Percentiles rank a stretch among this genome's conserved stretches.
These are phyloP conservation scores for Prunella vulgaris DNA, from an alignment of 257 asterid genomes.

Conservation along the genomic window DNA sequence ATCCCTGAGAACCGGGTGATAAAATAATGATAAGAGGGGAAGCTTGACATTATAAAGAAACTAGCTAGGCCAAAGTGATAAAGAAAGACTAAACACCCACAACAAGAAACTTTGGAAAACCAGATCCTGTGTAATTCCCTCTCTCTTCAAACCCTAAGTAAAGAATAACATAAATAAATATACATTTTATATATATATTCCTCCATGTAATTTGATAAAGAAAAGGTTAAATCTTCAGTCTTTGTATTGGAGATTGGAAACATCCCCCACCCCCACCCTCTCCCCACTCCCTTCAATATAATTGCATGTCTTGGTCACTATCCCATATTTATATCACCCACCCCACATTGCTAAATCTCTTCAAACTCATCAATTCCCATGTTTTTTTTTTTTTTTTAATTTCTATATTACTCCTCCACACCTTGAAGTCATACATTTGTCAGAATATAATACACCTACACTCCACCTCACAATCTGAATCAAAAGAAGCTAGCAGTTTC, in stretches of 20 bases:
- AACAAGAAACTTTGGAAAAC: slow-evolving; percentile 51
- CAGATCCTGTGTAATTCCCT: slow-evolving; percentile 56
- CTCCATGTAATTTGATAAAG: slow-evolving; percentile 24
- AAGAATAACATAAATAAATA: slow-evolving; percentile 41
- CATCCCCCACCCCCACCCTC: slow-evolving; percentile 25
- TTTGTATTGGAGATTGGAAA: slow-evolving; percentile 81
- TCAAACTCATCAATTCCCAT: slow-evolving; percentile 28
- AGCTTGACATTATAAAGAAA: slow-evolving; percentile 36
- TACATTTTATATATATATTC: background rate
- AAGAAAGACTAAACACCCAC: slow-evolving; percentile 47
- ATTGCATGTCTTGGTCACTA: slow-evolving; percentile 60
- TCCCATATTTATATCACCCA: slow-evolving; percentile 60
- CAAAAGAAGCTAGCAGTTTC: background rate
- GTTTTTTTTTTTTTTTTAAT: too few relatives aligned
- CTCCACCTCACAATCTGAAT: slow-evolving; percentile 29
- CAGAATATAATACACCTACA: slow-evolving; percentile 32
- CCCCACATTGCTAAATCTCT: slow-evolving; percentile 60
- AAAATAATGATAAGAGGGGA: slow-evolving; percentile 1
- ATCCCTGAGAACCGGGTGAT: background rate
- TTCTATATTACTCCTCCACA: slow-evolving; percentile 23
- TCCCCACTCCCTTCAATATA: slow-evolving; percentile 12
- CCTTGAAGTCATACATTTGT: slow-evolving; percentile 51
- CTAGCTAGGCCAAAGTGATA: slow-evolving; percentile 60
- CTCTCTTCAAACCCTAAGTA: slow-evolving; percentile 42
- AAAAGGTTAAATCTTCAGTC: slow-evolving; percentile 56